Evolutionary conservation across 2,329 filamentous ascomycete genomes (phyloP).

Genomic region (Juglanconis sp.): DNA sequence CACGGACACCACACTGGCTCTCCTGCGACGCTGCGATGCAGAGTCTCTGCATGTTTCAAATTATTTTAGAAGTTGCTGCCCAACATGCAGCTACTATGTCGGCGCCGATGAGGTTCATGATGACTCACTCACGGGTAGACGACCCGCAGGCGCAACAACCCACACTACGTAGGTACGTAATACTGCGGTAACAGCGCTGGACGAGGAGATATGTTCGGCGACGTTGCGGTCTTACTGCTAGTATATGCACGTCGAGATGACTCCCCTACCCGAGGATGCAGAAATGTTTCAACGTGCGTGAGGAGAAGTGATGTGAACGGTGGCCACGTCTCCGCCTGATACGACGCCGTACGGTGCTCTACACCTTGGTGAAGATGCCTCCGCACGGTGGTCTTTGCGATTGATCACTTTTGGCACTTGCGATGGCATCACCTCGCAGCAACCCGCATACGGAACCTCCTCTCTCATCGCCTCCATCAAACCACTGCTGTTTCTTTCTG

Average conservation of each 20-base stretch:
- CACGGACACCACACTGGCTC: no score
- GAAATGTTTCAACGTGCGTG: background rate
- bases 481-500: background rate
- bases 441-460: background rate
- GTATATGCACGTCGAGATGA: no score
- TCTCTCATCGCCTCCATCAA: background rate
- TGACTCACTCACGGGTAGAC: background rate
- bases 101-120: background rate
- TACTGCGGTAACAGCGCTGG: no score
- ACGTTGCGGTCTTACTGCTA: no score
- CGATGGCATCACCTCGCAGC: conserved; percentile 4
- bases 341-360: background rate
- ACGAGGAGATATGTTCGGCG: no score
- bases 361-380: background rate
- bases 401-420: background rate
- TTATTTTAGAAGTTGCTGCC: background rate
- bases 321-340: no score
- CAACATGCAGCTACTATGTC: background rate
- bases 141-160: background rate
- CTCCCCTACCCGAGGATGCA: no score
- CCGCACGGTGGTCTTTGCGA: background rate
- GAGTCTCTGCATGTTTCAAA: conserved; percentile 1
- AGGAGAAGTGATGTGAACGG: no score
- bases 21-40: background rate
- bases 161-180: no score